phyloP scores from a whole-genome alignment of 768 basidiomycete genomes.

The Suillus decipiens region DNA sequence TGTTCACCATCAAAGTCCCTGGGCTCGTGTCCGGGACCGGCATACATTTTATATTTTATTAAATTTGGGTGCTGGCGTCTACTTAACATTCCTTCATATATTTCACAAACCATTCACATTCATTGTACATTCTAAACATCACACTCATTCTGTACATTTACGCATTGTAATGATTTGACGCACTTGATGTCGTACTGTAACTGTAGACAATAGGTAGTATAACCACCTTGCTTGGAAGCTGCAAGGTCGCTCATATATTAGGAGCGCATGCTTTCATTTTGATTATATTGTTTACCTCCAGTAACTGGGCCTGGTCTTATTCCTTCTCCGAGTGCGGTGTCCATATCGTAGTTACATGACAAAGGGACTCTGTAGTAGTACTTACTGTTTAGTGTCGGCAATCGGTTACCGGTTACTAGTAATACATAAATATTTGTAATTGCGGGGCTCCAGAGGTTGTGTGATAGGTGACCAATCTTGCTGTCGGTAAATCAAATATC shows the following conservation, averaged over 20 bases:
- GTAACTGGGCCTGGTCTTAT: neutral
- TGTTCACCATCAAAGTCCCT: too few species aligned
- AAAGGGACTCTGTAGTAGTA: neutral
- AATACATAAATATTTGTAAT: neutral
- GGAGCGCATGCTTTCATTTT: neutral
- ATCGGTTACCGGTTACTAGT: too few species aligned
- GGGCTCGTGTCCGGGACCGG: neutral
- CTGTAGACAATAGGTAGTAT: neutral
- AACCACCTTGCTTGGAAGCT: neutral
- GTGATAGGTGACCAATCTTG: neutral
- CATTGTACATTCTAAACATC: neutral
- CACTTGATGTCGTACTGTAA: neutral
- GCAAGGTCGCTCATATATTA: neutral
- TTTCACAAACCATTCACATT: neutral
- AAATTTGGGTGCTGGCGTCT: neutral
- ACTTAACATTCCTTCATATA: neutral
- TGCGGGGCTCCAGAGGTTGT: neutral
- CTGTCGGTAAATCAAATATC: neutral
- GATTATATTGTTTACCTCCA: neutral
- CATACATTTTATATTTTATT: slow-evolving; percentile 1
- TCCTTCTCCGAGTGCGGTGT: neutral
- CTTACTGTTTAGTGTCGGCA: neutral
- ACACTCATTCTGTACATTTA: slow-evolving; percentile 7
- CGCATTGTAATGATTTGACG: slow-evolving; percentile 2
- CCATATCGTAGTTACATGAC: neutral